Conservation (phyloP, 495 filamentous ascomycete species). For the Cairneyella variabilis region DNA sequence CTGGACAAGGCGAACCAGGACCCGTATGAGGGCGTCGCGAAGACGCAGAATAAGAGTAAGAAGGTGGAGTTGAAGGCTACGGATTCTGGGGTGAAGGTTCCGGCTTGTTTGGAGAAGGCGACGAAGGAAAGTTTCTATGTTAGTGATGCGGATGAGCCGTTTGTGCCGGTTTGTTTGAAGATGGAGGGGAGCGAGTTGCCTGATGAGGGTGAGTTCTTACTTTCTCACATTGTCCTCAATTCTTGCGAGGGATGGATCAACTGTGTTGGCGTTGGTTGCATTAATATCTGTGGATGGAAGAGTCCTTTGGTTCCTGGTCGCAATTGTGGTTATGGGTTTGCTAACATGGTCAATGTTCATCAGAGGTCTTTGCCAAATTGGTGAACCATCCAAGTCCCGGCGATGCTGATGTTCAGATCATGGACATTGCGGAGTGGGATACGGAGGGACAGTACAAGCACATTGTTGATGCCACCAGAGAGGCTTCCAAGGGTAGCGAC, state of each 20-base stretch:
- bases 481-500: slow-evolving; percentile 51
- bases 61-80: slow-evolving; percentile 45
- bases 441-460: slow-evolving; percentile 52
- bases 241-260: not conserved
- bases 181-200: slow-evolving; percentile 57
- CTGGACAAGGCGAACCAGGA: slow-evolving; percentile 80
- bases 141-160: slow-evolving; percentile 82
- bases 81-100: slow-evolving; percentile 48
- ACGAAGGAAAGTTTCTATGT: slow-evolving; percentile 61
- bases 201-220: slow-evolving; percentile 51
- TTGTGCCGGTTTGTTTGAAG: slow-evolving; percentile 65
- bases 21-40: slow-evolving; percentile 40
- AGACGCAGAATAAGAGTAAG: slow-evolving; percentile 18
- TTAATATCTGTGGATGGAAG: no score
- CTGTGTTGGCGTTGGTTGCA: no score
- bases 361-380: slow-evolving; percentile 53
- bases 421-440: slow-evolving; percentile 59
- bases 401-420: slow-evolving; percentile 45
- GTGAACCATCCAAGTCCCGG: slow-evolving; percentile 47
- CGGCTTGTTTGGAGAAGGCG: slow-evolving; percentile 47
- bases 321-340: no score
- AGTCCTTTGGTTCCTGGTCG: no score
- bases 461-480: slow-evolving; percentile 54
- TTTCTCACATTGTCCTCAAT: not conserved
- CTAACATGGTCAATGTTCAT: no score